phyloP scores from a whole-genome alignment of 1,284 basidiomycete species.

The Moniliophthora roreri region DNA sequence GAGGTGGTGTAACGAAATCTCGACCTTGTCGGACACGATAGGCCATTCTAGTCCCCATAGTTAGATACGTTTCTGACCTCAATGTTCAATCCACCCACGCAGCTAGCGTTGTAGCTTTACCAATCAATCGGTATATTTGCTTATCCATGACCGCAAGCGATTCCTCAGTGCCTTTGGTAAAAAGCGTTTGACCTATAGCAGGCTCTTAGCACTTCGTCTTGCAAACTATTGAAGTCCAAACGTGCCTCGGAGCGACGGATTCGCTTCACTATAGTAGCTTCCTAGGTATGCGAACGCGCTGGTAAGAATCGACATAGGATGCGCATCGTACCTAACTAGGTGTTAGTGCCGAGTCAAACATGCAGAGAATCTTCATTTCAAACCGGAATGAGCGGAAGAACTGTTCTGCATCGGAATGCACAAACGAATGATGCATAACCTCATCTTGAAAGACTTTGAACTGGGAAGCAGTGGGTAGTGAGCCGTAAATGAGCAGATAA shows the following conservation, averaged over 20 bases:
- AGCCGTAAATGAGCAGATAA: slow-evolving; percentile 86
- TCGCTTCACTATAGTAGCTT: slow-evolving; percentile 69
- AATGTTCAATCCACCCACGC: slow-evolving; percentile 50
- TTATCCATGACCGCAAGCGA: slow-evolving; percentile 83
- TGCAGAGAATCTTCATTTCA: slow-evolving; percentile 12
- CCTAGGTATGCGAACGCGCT: slow-evolving; percentile 84
- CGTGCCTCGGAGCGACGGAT: slow-evolving; percentile 78
- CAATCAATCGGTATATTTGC: slow-evolving; percentile 85
- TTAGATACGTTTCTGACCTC: no score
- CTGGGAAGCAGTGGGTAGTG: slow-evolving; percentile 69
- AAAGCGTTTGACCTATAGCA: slow-evolving; percentile 75
- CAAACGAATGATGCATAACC: slow-evolving; percentile 74
- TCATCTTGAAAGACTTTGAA: slow-evolving; percentile 67
- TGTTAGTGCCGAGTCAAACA: slow-evolving; percentile 6
- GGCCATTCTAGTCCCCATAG: slow-evolving; percentile 83
- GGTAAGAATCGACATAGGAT: slow-evolving; percentile 87
- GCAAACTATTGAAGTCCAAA: not conserved
- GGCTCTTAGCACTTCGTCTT: not conserved
- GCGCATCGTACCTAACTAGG: slow-evolving; percentile 73
- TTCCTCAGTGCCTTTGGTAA: slow-evolving; percentile 62
- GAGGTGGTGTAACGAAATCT: slow-evolving; percentile 83
- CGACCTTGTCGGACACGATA: slow-evolving; percentile 87
- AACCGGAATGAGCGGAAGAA: slow-evolving; percentile 81
- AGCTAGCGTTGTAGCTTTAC: slow-evolving; percentile 84
- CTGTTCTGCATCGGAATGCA: slow-evolving; percentile 77